phyloP scores from a whole-genome alignment of 2,329 filamentous ascomycete genomes.

The Juglanconis juglandina region DNA sequence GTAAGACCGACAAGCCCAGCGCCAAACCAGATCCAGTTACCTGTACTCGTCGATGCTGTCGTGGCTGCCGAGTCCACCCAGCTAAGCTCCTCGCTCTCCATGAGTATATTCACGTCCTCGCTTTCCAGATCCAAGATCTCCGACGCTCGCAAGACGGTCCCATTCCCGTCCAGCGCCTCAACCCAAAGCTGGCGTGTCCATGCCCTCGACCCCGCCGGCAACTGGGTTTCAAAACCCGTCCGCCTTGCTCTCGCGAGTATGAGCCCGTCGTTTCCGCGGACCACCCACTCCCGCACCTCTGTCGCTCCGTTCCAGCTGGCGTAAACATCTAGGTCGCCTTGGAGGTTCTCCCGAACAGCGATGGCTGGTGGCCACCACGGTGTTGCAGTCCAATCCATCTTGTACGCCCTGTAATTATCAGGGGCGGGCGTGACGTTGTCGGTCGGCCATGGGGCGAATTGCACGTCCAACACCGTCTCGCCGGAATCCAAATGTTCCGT shows the following conservation, averaged over 20 bases:
- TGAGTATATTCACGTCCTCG: not conserved
- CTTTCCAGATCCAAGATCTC: not conserved
- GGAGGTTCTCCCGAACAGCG: slow-evolving; percentile 13
- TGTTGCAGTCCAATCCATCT: slow-evolving; percentile 24
- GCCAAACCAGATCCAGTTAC: not conserved
- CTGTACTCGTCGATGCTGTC: not conserved
- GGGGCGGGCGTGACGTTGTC: slow-evolving; percentile 7
- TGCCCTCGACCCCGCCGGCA: not conserved
- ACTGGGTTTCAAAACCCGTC: not conserved
- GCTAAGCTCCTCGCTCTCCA: not conserved
- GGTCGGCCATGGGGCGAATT: slow-evolving; percentile 32
- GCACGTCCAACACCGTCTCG: slow-evolving; percentile 37
- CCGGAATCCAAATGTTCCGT: slow-evolving; percentile 41
- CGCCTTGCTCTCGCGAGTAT: not conserved
- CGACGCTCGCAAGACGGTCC: not conserved
- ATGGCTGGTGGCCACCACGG: slow-evolving; percentile 23
- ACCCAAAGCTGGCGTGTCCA: not conserved
- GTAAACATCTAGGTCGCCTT: slow-evolving; percentile 25
- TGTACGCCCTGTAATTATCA: slow-evolving; percentile 24
- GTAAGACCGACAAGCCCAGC: not conserved
- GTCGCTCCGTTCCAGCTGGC: slow-evolving; percentile 32
- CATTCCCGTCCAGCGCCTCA: not conserved
- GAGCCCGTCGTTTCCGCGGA: not conserved
- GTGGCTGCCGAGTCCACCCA: not conserved
- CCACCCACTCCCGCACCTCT: slow-evolving; percentile 21